Evolutionary conservation across 1,139 yeast genomes (phyloP), one percentile per base, ranked within the genome.

Genomic region (Saccharomyces hybrid): DNA sequence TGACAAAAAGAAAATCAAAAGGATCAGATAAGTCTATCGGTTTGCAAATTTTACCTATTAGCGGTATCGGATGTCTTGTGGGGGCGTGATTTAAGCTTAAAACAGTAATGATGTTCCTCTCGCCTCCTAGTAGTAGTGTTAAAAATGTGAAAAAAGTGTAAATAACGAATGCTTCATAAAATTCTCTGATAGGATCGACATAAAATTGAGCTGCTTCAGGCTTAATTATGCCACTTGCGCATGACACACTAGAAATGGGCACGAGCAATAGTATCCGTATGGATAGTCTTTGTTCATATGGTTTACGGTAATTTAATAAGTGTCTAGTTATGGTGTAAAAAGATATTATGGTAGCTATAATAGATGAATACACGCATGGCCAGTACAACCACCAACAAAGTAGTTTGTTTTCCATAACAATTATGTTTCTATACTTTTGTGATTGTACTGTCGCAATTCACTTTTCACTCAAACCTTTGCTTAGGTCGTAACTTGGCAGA

Each of bases 121-220:
- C 99, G 28, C 99, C 99, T 0, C 98, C 98, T 11, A 93, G 77
- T 75, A 89, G 80, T 58, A 84, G 82, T 1, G 95, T 89, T 54
- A 95, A 74, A 44, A 91, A 75, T 26, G 93, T 80, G 73, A 88
- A 91, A 70, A 93, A 93, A 2, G 97, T 90, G 69, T 93, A 95
- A 47, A 93, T 88, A 48, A 91, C 97, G 71, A 95, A 88, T 0
- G 98, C 97, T 70, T 95, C 99, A 70, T 93, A 93, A 1, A 91
- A 82, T 66, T 93, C 99, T 53, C 95, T 76, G 0, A 87, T 63
- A 0, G 97, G 96, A 59, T 86, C 95, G 9, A 91, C 64, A 26
- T 85, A 66, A 2, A 63, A 52, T 47, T 62, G 62, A 23, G 67
- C 58, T n/a, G 57, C 47, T 51, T 73, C 72, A 34, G 81, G 77